Evolutionary conservation across 2,329 filamentous ascomycete species (phyloP), one percentile per base, ranked within the genome.

Genomic region (Fusarium anthophilum): DNA sequence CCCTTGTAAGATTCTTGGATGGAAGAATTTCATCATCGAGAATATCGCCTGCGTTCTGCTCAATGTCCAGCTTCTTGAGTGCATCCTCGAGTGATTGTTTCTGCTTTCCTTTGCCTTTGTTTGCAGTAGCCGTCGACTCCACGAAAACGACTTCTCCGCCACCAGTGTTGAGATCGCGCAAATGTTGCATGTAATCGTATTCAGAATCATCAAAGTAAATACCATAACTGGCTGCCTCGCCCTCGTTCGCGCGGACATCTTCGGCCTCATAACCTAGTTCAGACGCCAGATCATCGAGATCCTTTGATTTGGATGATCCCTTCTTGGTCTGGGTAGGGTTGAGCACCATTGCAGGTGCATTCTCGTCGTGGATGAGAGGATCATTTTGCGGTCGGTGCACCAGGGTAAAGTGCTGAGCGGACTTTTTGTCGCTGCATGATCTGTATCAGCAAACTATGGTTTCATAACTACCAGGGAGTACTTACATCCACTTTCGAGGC

Each of bases 101-200:
- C 80, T 92, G 88, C 79, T 94, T 93, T 9, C 87, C 90, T 83
- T 95, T 95, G 30, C 84, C 86, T 82, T 94, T 93, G 74, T 88
- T 89, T 63, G 88, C 88, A n/a, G 86, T 81, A 18, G 86, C 83
- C 59, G 89, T 88, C n/a, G 90, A 88, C 76, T 98, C 95, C 44
- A 99, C 89, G 80, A 97, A 98, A 54, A 95, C 91, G 37, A 92
- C 90, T 63, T 95, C 92, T 37, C 93, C 93, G 30, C 90, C 90
- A 11, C 89, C 94, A 48, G 86, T 83, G 65, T 92, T 92, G n/a
- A 99, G 85, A 78, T 98, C 96, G 63, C 95, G 93, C 88, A 99
- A 86, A 83, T 99, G 96, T 83, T 99, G 96, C 96, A 99, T 99
- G 85, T 99, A 99, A 83, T 99, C 96, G 84, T 99, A 99, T 80